Evolutionary conservation across 2,329 filamentous ascomycete genomes (phyloP), one percentile per base, ranked within the genome.

Genomic region (Aspergillus sp.): DNA sequence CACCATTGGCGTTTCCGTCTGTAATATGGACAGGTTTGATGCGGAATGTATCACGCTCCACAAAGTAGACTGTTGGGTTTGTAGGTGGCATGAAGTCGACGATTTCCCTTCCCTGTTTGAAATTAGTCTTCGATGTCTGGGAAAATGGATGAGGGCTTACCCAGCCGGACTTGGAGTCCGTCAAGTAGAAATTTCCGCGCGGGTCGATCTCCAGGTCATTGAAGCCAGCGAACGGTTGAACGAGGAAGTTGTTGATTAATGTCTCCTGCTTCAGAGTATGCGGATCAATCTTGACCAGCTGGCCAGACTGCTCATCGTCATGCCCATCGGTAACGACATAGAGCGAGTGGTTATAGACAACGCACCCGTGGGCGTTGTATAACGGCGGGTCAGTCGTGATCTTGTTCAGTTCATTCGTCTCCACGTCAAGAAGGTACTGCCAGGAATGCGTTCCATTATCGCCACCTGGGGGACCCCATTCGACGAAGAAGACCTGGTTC

Each of bases 1-100:
- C 59, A 11, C 60, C 62, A 54, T 70, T 68, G 2, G 68, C 62
- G 34, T 61, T 59, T 4, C 56, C 53, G 24, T 36, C 50, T 0
- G 59, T 59, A 15, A 44, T 55, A n/a, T 53, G 48, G 1, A 57
- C 47, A 5, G 53, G 38, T 15, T 57, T 59, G 12, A 51, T 20
- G 15, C 52, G 57, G 34, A 57, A 38, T 1, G 57, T 62, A 0
- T 36, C 42, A 2, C 38, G n/a, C 3, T 62, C 44, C 22, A 59
- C 42, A 24, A 59, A 62, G 44, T 61, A 61, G 22, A 61, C 49
- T 7, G 56, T 54, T 9, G 59, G 56, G 36, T 43, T 50, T 22
- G 54, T 59, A 3, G 57, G 59, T 1, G 51, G 57, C 13, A 54
- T 42, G 26, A 62, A 57, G 4, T 55, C 34, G 2, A 57, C 50